Base-by-base conservation (phyloP, 345 rosid species). In the Pistacia integerrima region DNA sequence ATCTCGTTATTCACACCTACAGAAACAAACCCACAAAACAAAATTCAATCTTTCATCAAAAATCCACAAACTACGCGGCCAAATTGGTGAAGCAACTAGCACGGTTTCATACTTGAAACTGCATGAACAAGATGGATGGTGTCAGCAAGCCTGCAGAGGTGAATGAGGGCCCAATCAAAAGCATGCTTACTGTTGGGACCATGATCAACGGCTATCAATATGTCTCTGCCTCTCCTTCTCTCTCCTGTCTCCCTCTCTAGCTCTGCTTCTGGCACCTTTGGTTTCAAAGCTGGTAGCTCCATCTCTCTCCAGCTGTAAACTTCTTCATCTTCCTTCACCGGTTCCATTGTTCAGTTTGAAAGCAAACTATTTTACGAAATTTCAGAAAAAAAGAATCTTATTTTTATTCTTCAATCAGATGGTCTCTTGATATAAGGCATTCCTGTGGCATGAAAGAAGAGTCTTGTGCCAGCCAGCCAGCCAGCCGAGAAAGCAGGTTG, bases 121-220 rank as follows among this genome's bases (percentile, higher is more conserved):
- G 94, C 97, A 66, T 91, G 97, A 41, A 92, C 88, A 67, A 94
- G 94, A 73, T 92, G 97, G 57, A 94, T 67, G 69, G 97, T 94
- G 83, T 94, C 97, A 20, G 98, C 93, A 51, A 88, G 87, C 49
- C 97, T 85, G 81, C 95, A 90, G 81, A 94, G 80, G 76, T 94
- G 98, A 67, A 87, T 80, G 64, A 94, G 84, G 4, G 92, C 91
- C 94, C 94, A 90, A 74, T 88, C 88, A 61, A 90, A 84, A 44
- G 94, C 94, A 66, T 84, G 88, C 77, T 83, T 87, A 86, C 92
- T 88, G 8, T 90, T 88, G 67, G 91, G 92, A 4, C 92, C 94
- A 69, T 86, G 92, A 76, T 88, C 92, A n/a, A 88, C 51, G 16
- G 92, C 94, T 13, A 88, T 67, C 16, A 90, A 2, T 17, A 90